These are phyloP conservation scores for Parasarocladium wereldwijsianum DNA, from an alignment of 2,329 filamentous ascomycete genomes.

Conservation along the genomic window DNA sequence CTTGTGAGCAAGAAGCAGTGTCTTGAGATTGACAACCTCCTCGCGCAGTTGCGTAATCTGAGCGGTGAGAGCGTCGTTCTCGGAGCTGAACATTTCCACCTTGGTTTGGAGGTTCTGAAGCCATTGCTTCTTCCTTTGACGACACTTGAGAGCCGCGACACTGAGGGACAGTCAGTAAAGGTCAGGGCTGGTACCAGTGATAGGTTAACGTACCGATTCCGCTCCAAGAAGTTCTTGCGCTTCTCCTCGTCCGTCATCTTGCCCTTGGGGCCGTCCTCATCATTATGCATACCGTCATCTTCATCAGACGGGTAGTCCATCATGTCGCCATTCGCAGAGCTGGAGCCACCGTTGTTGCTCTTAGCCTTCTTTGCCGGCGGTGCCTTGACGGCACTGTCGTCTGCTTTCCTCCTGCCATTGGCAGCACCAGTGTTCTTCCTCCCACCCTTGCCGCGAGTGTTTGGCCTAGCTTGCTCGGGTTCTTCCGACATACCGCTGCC, in stretches of 20 bases:
- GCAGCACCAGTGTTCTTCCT: conserved; percentile 38
- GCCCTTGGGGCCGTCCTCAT: conserved; percentile 41
- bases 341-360: conserved; percentile 11
- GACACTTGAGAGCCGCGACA: conserved; percentile 90
- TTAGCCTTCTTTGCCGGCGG: conserved; percentile 59
- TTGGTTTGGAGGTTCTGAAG: conserved; percentile 86
- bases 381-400: conserved; percentile 44
- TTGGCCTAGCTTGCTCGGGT: conserved; percentile 51
- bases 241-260: conserved; percentile 99
- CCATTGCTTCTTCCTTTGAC: conserved; percentile 98
- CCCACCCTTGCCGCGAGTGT: conserved; percentile 54
- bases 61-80: conserved; percentile 75
- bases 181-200: not conserved
- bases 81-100: conserved; percentile 80
- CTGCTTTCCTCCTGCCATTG: conserved; percentile 67
- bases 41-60: conserved; percentile 78
- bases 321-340: conserved; percentile 7
- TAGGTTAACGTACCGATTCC: conserved; percentile 63
- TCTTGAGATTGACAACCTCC: conserved; percentile 91
- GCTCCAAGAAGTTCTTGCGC: conserved; percentile 90
- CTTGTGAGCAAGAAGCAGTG: conserved; percentile 82
- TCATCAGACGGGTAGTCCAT: conserved; percentile 31
- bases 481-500: conserved; percentile 61
- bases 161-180: conserved; percentile 27
- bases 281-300: conserved; percentile 38